A percentile compares a stretch with the other conserved stretches of the same genome.
Evolutionary conservation across 352 stramenopile species (phyloP).

Genomic region (Pythium utonaiense): DNA sequence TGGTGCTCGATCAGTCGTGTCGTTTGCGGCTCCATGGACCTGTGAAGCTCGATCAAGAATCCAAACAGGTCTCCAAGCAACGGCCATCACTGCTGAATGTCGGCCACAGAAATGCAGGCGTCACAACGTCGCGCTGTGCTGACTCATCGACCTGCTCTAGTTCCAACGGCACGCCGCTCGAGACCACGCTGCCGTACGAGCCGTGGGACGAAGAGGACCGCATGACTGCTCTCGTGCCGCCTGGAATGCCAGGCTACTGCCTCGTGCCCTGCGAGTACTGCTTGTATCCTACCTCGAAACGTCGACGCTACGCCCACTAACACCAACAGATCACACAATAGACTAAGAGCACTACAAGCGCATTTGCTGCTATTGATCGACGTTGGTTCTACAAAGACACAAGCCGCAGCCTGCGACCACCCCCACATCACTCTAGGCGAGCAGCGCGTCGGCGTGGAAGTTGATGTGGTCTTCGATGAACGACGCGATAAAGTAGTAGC

Average conservation of each 20-base stretch:
- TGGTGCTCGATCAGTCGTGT: conserved; percentile 80
- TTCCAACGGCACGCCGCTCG: conserved; percentile 10
- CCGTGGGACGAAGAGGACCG: conserved; percentile 9
- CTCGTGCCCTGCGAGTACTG: conserved; percentile 20
- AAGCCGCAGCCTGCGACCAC: too few relatives aligned
- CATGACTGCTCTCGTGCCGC: conserved; percentile 3
- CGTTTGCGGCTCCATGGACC: conserved; percentile 33
- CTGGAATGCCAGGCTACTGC: conserved; percentile 11
- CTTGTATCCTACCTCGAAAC: conserved; percentile 10
- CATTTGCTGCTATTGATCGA: too few relatives aligned
- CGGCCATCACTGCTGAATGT: conserved; percentile 4
- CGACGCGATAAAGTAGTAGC: conserved; percentile 97
- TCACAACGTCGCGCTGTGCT: conserved; percentile 11
- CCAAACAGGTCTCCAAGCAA: not conserved
- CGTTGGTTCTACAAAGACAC: too few relatives aligned
- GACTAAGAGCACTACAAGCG: not conserved
- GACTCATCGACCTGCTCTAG: not conserved
- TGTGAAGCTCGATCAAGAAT: not conserved
- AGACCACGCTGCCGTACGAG: conserved; percentile 5
- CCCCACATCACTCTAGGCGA: too few relatives aligned
- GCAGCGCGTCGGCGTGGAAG: conserved; percentile 89
- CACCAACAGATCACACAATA: not conserved
- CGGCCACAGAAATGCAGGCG: conserved; percentile 9
- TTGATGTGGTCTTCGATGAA: conserved; percentile 96
- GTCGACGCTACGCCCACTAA: conserved; percentile 8